Base-by-base conservation (phyloP, 495 filamentous ascomycete species). In the Talaromyces wortmannii region DNA sequence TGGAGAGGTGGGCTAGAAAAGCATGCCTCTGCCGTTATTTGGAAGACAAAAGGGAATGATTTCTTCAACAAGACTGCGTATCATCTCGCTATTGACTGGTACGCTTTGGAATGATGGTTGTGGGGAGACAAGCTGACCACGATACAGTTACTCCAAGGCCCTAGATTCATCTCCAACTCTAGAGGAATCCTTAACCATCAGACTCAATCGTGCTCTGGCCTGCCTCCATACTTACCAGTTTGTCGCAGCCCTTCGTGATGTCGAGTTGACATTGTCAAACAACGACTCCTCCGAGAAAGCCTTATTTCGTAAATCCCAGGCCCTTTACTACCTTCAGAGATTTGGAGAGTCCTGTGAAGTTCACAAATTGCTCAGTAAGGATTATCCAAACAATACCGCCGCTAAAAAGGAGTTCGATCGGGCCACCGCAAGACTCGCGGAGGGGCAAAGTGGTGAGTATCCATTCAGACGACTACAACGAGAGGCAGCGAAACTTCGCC, bases 181-280 rank as follows among this genome's bases (percentile, higher is more conserved):
- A 11, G 49, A 67, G 6, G 57, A 62, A 57, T 15, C 12, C 36
- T 12, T 58, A 2, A 61, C 57, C 4, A 57, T 68, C 48, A 59
- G 53, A 15, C 62, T 70, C 45, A 82, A 82, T 47, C 73, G 78
- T n/a, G 67, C 78, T 0, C 71, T 79, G 33, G 64, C 69, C 3
- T 72, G 64, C 33, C 65, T 82, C 4, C 66, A 71, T 45, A 69
- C 67, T 0, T 57, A 74, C 31, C 68, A 67, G 7, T 83, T 73
- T 59, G 74, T 79, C 55, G 65, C 71, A 5, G 78, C 79, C 7
- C 67, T 78, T 33, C 48, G 54, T 6, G 78, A 82, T 61, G 64
- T 74, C 13, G 64, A 74, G 2, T 56, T 61, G 1, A 65, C 69
- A 0, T 59, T 65, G 15, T 59, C 61, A 5, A 57, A 54, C 12